Evolutionary conservation across 169 alveolate species (phyloP).

Genomic region (Nephromyces sp.): DNA sequence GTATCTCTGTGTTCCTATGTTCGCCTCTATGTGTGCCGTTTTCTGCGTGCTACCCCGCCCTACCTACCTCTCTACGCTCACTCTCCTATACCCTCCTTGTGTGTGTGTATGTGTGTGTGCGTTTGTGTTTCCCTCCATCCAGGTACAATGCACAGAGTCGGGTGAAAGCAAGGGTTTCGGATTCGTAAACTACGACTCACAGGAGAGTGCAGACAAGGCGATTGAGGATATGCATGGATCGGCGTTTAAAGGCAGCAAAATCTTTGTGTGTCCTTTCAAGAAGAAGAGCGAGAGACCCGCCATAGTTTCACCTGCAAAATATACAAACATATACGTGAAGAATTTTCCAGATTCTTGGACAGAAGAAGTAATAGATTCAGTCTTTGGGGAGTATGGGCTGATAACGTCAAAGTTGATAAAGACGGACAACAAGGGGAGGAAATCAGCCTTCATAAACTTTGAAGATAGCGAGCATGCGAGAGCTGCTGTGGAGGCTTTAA

Average conservation of each 20-base stretch:
- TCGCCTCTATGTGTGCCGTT: too few relatives aligned
- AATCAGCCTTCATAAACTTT: slow-evolving; percentile 75
- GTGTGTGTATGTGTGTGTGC: too few relatives aligned
- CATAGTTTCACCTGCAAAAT: slow-evolving; percentile 21
- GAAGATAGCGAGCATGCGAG: slow-evolving; percentile 69
- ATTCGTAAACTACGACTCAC: slow-evolving; percentile 85
- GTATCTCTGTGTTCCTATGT: too few relatives aligned
- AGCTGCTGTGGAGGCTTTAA: slow-evolving; percentile 71
- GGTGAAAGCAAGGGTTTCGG: slow-evolving; percentile 84
- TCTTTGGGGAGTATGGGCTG: slow-evolving; percentile 55
- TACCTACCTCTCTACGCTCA: too few relatives aligned
- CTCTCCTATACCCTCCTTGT: too few relatives aligned
- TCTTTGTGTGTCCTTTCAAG: slow-evolving; percentile 79
- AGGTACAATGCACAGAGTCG: slow-evolving; percentile 22
- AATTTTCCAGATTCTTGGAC: slow-evolving; percentile 78
- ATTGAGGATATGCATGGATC: slow-evolving; percentile 81
- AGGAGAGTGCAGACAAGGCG: slow-evolving; percentile 83
- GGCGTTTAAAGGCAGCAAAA: slow-evolving; percentile 76
- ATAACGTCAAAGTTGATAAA: slow-evolving; percentile 69
- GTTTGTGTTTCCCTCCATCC: too few relatives aligned
- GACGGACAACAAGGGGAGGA: slow-evolving; percentile 70
- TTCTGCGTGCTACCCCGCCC: too few relatives aligned
- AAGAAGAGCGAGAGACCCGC: slow-evolving; percentile 58
- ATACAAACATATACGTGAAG: slow-evolving; percentile 79
- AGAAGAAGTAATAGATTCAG: slow-evolving; percentile 43